phyloP scores from a whole-genome alignment of 2,329 filamentous ascomycete genomes.

The Rachicladosporium sp. region DNA sequence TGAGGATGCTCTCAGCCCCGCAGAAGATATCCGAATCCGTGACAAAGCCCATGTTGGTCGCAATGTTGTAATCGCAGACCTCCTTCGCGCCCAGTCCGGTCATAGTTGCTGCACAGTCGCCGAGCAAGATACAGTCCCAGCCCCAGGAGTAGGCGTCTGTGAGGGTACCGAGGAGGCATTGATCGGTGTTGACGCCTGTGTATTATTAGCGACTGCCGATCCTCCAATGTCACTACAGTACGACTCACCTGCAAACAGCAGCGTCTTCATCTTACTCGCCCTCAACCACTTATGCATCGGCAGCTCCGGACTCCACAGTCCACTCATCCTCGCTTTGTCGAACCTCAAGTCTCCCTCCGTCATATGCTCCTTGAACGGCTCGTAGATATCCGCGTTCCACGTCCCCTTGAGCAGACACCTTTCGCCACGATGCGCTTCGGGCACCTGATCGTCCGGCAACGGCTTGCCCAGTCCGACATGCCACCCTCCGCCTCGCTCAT shows the following conservation, averaged over 20 bases:
- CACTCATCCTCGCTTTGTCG: slow-evolving; percentile 32
- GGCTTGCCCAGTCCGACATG: slow-evolving; percentile 29
- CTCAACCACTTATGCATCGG: slow-evolving; percentile 30
- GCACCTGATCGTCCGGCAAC: slow-evolving; percentile 23
- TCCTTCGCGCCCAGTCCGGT: slow-evolving; percentile 27
- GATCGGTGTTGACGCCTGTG: slow-evolving; percentile 30
- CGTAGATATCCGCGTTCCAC: slow-evolving; percentile 32
- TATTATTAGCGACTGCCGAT: too few species aligned
- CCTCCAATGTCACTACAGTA: too few species aligned
- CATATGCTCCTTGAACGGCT: slow-evolving; percentile 26
- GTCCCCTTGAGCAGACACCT: slow-evolving; percentile 30
- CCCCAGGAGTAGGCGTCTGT: slow-evolving; percentile 32
- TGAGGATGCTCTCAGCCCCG: slow-evolving; percentile 10
- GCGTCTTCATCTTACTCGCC: slow-evolving; percentile 28
- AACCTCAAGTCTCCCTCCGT: slow-evolving; percentile 29
- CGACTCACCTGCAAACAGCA: slow-evolving; percentile 23
- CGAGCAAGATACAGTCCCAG: slow-evolving; percentile 31
- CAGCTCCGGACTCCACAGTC: slow-evolving; percentile 29
- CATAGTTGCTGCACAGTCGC: slow-evolving; percentile 32
- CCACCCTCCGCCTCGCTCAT: slow-evolving; percentile 27
- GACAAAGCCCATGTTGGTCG: slow-evolving; percentile 32
- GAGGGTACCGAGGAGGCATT: slow-evolving; percentile 30
- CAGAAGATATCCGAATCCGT: slow-evolving; percentile 26
- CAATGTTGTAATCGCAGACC: slow-evolving; percentile 29
- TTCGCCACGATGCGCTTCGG: slow-evolving; percentile 25